phyloP scores from a whole-genome alignment of 225 moss, liverwort and hornwort species.

The Polytrichum formosum region DNA sequence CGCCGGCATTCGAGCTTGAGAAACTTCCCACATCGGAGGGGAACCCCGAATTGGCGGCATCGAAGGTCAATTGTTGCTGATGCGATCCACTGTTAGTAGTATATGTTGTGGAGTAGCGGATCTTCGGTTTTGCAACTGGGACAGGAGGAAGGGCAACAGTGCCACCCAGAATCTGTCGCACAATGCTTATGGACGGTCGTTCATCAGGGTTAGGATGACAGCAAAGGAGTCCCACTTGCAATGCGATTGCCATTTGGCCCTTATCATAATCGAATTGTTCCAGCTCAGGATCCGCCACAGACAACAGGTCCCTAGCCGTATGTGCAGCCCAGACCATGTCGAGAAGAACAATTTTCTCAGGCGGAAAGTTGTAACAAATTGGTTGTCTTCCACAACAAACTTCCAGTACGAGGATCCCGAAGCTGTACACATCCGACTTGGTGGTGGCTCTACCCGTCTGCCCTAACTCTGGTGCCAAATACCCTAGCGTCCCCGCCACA shows the following conservation, averaged over 20 bases:
- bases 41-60: too few relatives aligned
- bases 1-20: too few relatives aligned
- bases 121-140: conserved; percentile 38
- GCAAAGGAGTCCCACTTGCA: conserved; percentile 56
- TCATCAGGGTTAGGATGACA: conserved; percentile 50
- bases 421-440: conserved; percentile 71
- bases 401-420: conserved; percentile 52
- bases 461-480: conserved; percentile 66
- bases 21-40: too few relatives aligned
- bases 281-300: conserved; percentile 41
- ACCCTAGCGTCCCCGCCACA: conserved; percentile 69
- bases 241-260: conserved; percentile 31
- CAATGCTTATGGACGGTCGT: conserved; percentile 52
- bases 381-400: conserved; percentile 55
- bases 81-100: too few relatives aligned
- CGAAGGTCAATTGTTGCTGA: too few relatives aligned
- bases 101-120: too few relatives aligned
- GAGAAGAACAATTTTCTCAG: conserved; percentile 40
- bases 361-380: conserved; percentile 26
- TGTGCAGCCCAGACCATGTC: conserved; percentile 61
- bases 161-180: conserved; percentile 48
- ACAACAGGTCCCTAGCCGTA: conserved; percentile 27
- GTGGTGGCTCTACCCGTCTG: conserved; percentile 57
- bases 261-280: conserved; percentile 18
- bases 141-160: conserved; percentile 32